Base-by-base conservation (phyloP, 2,329 filamentous ascomycete species). In the Fusarium lyarnte region DNA sequence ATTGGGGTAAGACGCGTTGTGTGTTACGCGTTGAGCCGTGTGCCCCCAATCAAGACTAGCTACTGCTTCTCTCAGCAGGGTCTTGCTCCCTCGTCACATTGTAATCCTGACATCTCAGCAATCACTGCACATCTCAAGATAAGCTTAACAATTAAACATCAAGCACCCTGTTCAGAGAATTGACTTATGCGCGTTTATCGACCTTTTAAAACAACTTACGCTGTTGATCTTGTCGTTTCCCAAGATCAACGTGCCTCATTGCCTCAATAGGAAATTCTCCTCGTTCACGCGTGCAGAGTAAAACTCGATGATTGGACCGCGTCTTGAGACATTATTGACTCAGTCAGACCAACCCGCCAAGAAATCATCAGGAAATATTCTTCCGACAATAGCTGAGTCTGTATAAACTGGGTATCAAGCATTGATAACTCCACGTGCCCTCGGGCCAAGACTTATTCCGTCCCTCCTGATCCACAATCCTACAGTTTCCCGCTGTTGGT, bases 361-460 rank as follows among this genome's bases (percentile, higher is more conserved):
- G 53, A 57, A 5, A 12, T 2, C n/a, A 21, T 14, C 23, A 35
- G 7, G 17, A 33, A 58, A 47, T 19, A 47, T 35, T 14, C 25
- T 31, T 17, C 41, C 31, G 19, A 21, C 6, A 8, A 16, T n/a
- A 27, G n/a, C 13, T 7, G 9, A 39, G n/a, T 3, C n/a, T 8
- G 27, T 29, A 27, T 55, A 29, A 36, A 29, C 14, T 43, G 29
- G 46, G 47, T 41, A 60, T 29, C 1, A 4, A 46, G 31, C 19
- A n/a, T 11, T n/a, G 11, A 16, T 21, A 7, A 23, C 25, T 25
- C 33, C 17, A n/a, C 19, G 14, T 42, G 39, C 12, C 17, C 11
- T 57, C 62, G 61, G 62, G 61, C 63, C 61, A 49, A 51, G 42
- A 38, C 31, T 59, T 29, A 12, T 45, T 25, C 51, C 52, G 21